Evolutionary conservation across 768 basidiomycete species (phyloP).

Genomic region (Melanogaster broomeanus): DNA sequence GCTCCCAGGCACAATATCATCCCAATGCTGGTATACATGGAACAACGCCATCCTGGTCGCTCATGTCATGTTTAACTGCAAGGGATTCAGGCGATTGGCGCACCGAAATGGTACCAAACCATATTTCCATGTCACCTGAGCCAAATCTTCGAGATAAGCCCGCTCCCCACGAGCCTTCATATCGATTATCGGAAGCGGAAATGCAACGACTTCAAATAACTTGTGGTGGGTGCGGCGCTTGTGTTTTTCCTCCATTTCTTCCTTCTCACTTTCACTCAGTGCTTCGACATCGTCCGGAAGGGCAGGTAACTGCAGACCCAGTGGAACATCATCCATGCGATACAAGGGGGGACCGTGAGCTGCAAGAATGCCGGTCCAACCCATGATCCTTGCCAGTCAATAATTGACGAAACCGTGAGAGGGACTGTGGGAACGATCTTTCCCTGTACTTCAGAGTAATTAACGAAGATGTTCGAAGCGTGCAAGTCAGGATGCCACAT

Average conservation of each 20-base stretch:
- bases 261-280: not conserved
- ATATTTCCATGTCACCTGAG: not conserved
- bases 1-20: not conserved
- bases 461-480: conserved; percentile 12
- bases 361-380: conserved; percentile 16
- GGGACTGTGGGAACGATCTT: conserved; percentile 2
- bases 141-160: not conserved
- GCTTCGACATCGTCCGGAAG: not conserved
- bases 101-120: not conserved
- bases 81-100: not conserved
- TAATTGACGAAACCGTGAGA: conserved; percentile 10
- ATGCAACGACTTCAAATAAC: not conserved
- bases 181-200: not conserved
- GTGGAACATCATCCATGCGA: not conserved
- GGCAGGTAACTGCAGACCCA: not conserved
- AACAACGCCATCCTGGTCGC: not conserved
- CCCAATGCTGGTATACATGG: not conserved
- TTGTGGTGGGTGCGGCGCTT: not conserved
- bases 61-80: not conserved
- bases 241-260: not conserved
- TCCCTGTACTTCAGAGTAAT: not conserved
- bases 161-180: not conserved
- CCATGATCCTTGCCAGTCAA: conserved; percentile 16
- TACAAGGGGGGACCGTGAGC: not conserved
- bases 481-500: conserved; percentile 18